A percentile compares a stretch with the other conserved stretches of the same genome.
phyloP scores from a whole-genome alignment of 768 basidiomycete species.

The Hysterangium stoloniferum region DNA sequence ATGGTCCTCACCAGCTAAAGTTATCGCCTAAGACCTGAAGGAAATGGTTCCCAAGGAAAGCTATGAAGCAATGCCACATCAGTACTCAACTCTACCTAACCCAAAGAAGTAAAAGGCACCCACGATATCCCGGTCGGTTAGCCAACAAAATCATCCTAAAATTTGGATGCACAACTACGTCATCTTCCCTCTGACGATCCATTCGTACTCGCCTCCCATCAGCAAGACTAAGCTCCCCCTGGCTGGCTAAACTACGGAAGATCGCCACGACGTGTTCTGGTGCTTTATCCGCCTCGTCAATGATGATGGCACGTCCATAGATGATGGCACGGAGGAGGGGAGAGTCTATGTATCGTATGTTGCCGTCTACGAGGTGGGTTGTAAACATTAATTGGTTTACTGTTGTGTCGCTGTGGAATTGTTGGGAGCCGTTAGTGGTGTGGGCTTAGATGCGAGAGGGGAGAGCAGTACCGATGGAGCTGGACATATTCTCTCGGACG shows the following conservation, averaged over 20 bases:
- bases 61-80: conserved; percentile 26
- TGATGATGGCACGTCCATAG: conserved; percentile 55
- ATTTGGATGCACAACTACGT: conserved; percentile 54
- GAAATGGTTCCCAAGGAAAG: conserved; percentile 69
- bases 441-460: no score
- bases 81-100: background rate
- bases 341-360: conserved; percentile 55
- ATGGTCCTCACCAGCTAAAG: conserved; percentile 36
- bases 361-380: conserved; percentile 48
- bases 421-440: no score
- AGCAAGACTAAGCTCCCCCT: conserved; percentile 54
- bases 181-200: conserved; percentile 37
- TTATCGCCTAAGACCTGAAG: conserved; percentile 64
- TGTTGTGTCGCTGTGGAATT: conserved; percentile 44
- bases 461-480: conserved; percentile 33
- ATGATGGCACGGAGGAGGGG: conserved; percentile 57
- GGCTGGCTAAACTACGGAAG: conserved; percentile 60
- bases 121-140: conserved; percentile 65
- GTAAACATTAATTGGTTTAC: conserved; percentile 67
- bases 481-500: conserved; percentile 65
- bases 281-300: conserved; percentile 69
- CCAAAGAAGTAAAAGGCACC: conserved; percentile 15
- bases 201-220: conserved; percentile 53
- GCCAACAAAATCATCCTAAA: conserved; percentile 59
- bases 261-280: conserved; percentile 68